Evolutionary conservation across 768 basidiomycete genomes (phyloP), one percentile per base, ranked within the genome.

Genomic region (Cytidiella melzeri): DNA sequence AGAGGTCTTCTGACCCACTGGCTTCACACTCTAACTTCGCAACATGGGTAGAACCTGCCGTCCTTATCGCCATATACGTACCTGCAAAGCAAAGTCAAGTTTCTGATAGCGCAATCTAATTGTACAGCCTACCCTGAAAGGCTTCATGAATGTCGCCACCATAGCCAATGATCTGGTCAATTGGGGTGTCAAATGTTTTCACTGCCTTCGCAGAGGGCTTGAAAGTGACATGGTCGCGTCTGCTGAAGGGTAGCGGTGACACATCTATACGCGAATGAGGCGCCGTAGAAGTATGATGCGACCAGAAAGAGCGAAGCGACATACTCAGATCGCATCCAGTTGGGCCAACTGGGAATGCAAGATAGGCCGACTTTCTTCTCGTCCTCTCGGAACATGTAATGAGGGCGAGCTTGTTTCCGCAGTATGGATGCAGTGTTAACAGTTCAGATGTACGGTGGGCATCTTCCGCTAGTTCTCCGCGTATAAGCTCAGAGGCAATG

Each of bases 271-370:
- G n/a, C n/a, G n/a, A n/a, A n/a, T n/a, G n/a, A n/a, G n/a, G n/a
- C n/a, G n/a, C n/a, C n/a, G n/a, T n/a, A n/a, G n/a, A n/a, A n/a
- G n/a, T n/a, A n/a, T 24, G 38, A 25, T 57, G 20, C 50, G n/a
- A n/a, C n/a, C n/a, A n/a, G n/a, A n/a, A n/a, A n/a, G n/a, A n/a
- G n/a, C n/a, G 26, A 26, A 2, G 12, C 42, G 25, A 45, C 79
- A 59, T 55, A 88, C 88, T 86, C 26, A 91, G 70, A 49, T 84
- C 74, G 44, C 67, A 61, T 28, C 72, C 70, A 12, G 71, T 66
- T 57, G 82, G 76, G 2, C 87, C 86, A 72, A 76, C 79, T 1
- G 87, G 80, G 67, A 87, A 88, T 1, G 69, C 72, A 39, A 79
- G 59, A 45, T 68, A 71, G 18, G 68, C 59, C 15, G 61, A 52